Percentiles rank a stretch among this genome's conserved stretches.
Evolutionary conservation across 306 rosid genomes (phyloP).

Genomic region (Glycine latifolia): DNA sequence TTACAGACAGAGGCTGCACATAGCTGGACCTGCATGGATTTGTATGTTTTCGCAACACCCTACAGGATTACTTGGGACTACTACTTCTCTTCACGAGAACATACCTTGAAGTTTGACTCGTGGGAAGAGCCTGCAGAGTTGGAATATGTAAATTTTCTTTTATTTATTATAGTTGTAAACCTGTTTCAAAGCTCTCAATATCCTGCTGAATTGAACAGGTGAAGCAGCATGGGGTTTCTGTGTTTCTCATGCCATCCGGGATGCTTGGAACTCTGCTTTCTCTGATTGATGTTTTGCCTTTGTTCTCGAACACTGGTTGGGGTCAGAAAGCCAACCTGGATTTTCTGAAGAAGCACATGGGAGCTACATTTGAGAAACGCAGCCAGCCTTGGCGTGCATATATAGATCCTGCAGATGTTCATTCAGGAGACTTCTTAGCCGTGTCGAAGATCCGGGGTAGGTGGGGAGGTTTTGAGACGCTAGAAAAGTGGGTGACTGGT

Average conservation of each 20-base stretch:
- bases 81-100: conserved; percentile 79
- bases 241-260: conserved; percentile 96
- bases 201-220: conserved; percentile 61
- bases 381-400: conserved; percentile 67
- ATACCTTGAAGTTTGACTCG: conserved; percentile 72
- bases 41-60: conserved; percentile 91
- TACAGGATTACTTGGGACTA: conserved; percentile 94
- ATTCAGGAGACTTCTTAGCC: conserved; percentile 85
- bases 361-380: conserved; percentile 80
- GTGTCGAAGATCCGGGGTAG: conserved; percentile 92
- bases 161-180: background rate
- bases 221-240: conserved; percentile 87
- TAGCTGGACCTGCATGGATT: conserved; percentile 96
- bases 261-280: conserved; percentile 89
- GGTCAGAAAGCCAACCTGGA: conserved; percentile 84
- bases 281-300: conserved; percentile 76
- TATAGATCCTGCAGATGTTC: conserved; percentile 79
- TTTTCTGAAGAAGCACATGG: conserved; percentile 86
- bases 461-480: no score
- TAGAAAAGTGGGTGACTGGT: no score
- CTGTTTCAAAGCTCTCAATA: conserved; percentile 16
- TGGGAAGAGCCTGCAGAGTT: conserved; percentile 93
- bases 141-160: conserved; percentile 70
- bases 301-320: conserved; percentile 85
- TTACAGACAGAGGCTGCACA: conserved; percentile 80